Percentiles rank a stretch among this genome's conserved stretches.
phyloP scores from a whole-genome alignment of 2,329 filamentous ascomycete genomes.

The Calonectria fujianensis region DNA sequence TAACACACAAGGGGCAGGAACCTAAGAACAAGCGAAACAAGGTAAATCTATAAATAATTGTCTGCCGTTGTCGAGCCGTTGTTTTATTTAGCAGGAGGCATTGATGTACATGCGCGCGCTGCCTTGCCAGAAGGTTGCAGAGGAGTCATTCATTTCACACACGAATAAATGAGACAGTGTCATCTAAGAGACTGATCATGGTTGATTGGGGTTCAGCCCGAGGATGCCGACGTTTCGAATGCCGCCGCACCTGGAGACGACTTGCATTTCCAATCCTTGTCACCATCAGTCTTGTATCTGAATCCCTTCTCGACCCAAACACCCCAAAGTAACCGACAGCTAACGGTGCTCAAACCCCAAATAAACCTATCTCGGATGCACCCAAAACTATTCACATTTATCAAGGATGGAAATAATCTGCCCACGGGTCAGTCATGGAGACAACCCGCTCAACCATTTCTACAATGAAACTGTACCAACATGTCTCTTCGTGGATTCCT shows the following conservation, averaged over 20 bases:
- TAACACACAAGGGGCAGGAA: not conserved
- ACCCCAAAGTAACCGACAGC: not conserved
- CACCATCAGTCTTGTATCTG: not conserved
- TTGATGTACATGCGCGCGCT: not conserved
- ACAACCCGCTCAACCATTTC: not conserved
- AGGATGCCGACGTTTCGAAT: not conserved
- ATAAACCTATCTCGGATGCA: not conserved
- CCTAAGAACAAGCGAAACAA: not conserved
- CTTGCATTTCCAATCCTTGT: not conserved
- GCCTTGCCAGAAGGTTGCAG: not conserved
- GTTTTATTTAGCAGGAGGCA: not conserved
- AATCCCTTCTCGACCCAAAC: not conserved
- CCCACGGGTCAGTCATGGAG: not conserved
- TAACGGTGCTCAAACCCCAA: not conserved
- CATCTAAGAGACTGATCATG: not conserved
- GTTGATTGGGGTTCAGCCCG: not conserved
- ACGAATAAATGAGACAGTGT: too few species aligned
- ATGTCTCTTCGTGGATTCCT: not conserved
- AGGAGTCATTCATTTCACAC: not conserved
- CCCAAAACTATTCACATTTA: not conserved
- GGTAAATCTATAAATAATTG: too few species aligned
- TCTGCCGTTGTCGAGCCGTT: too few species aligned
- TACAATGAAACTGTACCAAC: not conserved
- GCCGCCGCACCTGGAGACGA: not conserved
- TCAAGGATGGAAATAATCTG: not conserved